Evolutionary conservation across 495 filamentous ascomycete species (phyloP), one percentile per base, ranked within the genome.

Genomic region (Penicillium nucicola): DNA sequence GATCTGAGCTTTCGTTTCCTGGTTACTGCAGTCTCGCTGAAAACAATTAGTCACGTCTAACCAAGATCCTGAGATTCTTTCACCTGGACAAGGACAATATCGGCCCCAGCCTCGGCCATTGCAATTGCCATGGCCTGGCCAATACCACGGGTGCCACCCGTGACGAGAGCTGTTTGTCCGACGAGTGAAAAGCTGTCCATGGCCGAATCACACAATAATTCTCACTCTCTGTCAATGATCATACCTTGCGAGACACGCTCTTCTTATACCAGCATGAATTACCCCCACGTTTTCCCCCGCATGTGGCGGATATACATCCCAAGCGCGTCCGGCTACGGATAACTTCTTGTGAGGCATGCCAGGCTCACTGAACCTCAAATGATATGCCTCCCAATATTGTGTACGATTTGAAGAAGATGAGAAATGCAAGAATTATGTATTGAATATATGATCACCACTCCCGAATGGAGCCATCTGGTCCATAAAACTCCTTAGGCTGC

Each of bases 101-200:
- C 88, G 51, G 90, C 90, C 33, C 90, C 90, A 43, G 87, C 88
- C 70, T 93, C 88, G 28, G 90, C 89, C 10, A 91, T 66, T 2
- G 84, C 89, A 52, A 95, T 64, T 35, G 88, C 87, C 71, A 95
- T 92, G 8, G 88, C 80, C 62, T 88, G 83, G 13, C 92, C 92
- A 43, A 97, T 95, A 17, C 92, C 92, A 42, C 92, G 76, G 12
- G 90, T 93, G 42, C 89, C 89, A 22, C 92, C 92, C 0, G 92
- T 97, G 23, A 96, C 76, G 41, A 96, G 68, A 25, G 92, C 92
- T 8, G 87, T 95, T 61, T 89, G 61, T 42, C 74, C 73, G n/a
- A 52, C 56, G 28, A 78, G 55, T 28, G 73, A 77, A 57, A 79
- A 79, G 14, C 76, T 64, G 20, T 28, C 25, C 25, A 28, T 28